A percentile compares a stretch with the other conserved stretches of the same genome.
Evolutionary conservation across 192 early-diverging fungal species (phyloP).

Genomic region (Entophlyctis luteolus): DNA sequence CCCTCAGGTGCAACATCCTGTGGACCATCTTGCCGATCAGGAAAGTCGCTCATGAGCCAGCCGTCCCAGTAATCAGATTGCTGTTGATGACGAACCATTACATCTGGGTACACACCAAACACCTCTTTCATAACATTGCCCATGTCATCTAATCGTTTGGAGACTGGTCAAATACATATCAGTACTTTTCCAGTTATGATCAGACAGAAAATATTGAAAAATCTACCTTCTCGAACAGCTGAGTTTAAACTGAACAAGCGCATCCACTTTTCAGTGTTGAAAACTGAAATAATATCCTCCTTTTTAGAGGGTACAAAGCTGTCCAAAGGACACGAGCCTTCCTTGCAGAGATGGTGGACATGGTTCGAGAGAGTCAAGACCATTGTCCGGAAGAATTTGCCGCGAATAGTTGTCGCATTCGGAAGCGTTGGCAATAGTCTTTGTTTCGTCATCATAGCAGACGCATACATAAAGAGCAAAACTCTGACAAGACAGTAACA

Average conservation of each 20-base stretch:
- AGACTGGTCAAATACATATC: too few species aligned
- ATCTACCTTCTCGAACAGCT: neutral
- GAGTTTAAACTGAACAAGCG: neutral
- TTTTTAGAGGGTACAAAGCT: neutral
- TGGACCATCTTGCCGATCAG: too few species aligned
- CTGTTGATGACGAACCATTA: neutral
- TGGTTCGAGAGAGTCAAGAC: neutral
- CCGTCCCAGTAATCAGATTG: too few species aligned
- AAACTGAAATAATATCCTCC: neutral
- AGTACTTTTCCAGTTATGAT: too few species aligned
- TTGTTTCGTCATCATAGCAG: conserved; percentile 17
- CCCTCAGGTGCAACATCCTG: too few species aligned
- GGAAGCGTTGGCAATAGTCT: conserved; percentile 14
- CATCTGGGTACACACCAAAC: conserved; percentile 19
- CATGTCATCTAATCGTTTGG: conserved; percentile 14
- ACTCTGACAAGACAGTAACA: neutral
- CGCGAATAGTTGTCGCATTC: neutral
- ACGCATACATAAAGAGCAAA: conserved; percentile 12
- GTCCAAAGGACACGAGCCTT: neutral
- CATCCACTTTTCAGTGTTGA: conserved; percentile 8
- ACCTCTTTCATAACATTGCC: neutral
- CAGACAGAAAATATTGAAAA: neutral
- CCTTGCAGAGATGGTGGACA: neutral
- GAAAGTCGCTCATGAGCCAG: too few species aligned
- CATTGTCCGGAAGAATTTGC: neutral